phyloP scores from a whole-genome alignment of 257 asterid species.

The Prunella vulgaris region DNA sequence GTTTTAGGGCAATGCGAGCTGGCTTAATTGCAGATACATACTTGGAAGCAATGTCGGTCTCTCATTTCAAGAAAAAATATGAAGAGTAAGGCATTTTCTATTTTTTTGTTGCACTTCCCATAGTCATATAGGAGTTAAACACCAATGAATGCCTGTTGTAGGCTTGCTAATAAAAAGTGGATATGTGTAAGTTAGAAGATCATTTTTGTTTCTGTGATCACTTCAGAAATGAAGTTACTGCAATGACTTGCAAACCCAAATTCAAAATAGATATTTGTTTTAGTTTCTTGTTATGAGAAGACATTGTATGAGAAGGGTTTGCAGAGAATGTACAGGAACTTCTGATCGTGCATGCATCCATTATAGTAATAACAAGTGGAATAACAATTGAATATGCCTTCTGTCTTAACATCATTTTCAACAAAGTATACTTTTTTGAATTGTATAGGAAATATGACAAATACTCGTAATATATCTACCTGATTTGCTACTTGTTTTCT shows the following conservation, averaged over 20 bases:
- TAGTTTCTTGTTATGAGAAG: background rate
- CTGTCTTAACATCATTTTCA: background rate
- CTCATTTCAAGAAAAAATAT: conserved; percentile 90
- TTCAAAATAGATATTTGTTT: background rate
- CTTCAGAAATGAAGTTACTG: background rate
- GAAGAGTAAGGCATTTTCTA: conserved; percentile 68
- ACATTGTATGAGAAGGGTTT: background rate
- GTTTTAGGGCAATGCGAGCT: conserved; percentile 99
- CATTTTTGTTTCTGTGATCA: background rate
- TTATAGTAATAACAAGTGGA: background rate
- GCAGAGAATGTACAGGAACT: background rate
- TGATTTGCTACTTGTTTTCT: background rate
- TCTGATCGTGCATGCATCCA: background rate
- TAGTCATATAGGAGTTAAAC: background rate
- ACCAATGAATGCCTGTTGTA: background rate
- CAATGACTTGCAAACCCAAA: background rate
- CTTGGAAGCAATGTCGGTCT: conserved; percentile 92
- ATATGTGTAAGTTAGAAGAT: background rate
- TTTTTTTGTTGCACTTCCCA: background rate
- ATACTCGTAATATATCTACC: background rate
- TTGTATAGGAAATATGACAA: background rate
- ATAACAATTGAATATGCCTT: background rate
- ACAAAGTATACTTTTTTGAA: background rate
- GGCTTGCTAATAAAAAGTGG: background rate
- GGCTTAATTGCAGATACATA: conserved; percentile 97